These are phyloP conservation scores for Populus simonii DNA, from an alignment of 345 rosid genomes.

Conservation along the genomic window DNA sequence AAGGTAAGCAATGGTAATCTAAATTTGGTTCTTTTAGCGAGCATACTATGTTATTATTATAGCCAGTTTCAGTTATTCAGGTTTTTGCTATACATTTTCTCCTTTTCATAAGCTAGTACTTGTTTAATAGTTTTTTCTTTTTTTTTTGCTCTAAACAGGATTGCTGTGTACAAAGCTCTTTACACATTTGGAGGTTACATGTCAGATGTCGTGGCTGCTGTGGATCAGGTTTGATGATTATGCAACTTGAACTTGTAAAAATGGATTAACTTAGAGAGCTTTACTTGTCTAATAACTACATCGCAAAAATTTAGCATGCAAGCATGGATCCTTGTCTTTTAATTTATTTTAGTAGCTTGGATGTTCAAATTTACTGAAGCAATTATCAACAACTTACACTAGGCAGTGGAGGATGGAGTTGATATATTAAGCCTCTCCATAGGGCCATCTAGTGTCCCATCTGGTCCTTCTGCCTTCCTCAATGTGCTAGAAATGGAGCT, in stretches of 20 bases:
- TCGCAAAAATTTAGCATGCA: not conserved
- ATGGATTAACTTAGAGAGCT: not conserved
- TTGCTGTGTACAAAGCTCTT: conserved; percentile 50
- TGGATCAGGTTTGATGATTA: conserved; percentile 42
- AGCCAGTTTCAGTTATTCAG: not conserved
- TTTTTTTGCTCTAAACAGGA: conserved; percentile 19
- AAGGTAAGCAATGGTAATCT: conserved; percentile 25
- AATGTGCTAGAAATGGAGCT: conserved; percentile 42
- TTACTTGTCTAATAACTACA: not conserved
- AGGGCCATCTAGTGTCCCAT: conserved; percentile 44
- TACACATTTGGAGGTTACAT: conserved; percentile 47
- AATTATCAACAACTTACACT: conserved; percentile 5
- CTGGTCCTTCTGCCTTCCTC: conserved; percentile 47
- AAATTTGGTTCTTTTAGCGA: not conserved
- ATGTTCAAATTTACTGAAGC: not conserved
- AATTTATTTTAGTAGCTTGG: not conserved
- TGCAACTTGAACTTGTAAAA: not conserved
- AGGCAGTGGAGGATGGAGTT: conserved; percentile 57
- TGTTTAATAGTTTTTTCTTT: not conserved
- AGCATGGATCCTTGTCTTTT: not conserved
- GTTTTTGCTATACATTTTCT: not conserved
- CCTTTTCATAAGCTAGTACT: not conserved
- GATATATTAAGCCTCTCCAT: conserved; percentile 41
- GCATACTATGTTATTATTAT: not conserved
- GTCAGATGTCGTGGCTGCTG: conserved; percentile 53